Evolutionary conservation across 352 stramenopile species (phyloP).

Genomic region (Pythium folliculosum): DNA sequence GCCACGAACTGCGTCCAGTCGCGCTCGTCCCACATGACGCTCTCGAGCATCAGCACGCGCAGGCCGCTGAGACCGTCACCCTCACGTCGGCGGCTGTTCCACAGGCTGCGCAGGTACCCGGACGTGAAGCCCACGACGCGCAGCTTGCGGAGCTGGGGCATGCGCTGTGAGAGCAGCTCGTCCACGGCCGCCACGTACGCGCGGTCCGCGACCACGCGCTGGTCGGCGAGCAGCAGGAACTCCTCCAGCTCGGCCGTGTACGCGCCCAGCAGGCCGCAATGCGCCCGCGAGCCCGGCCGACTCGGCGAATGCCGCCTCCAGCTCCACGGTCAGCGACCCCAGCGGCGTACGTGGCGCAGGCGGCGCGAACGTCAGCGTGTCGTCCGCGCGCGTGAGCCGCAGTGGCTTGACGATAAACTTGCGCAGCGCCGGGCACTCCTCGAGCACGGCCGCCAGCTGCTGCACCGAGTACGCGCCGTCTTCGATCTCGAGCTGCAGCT

Average conservation of each 20-base stretch:
- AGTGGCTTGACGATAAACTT: neutral
- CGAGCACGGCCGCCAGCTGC: neutral
- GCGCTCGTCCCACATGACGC: neutral
- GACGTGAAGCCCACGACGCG: slow-evolving; percentile 1
- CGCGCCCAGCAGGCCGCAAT: neutral
- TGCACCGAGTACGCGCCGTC: neutral
- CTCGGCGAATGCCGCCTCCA: neutral
- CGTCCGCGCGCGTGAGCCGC: neutral
- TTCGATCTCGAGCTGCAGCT: slow-evolving; percentile 5
- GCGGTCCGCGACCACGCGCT: neutral
- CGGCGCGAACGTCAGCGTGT: neutral
- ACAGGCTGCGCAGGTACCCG: slow-evolving; percentile 6
- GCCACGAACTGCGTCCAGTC: neutral
- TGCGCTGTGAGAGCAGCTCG: neutral
- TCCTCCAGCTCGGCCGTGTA: neutral
- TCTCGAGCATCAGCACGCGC: neutral
- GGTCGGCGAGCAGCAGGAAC: neutral
- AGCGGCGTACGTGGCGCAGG: neutral
- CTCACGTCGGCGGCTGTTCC: neutral
- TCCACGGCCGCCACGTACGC: neutral
- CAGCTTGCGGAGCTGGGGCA: neutral
- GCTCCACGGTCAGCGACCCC: neutral
- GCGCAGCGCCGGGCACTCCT: neutral
- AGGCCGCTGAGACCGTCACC: neutral
- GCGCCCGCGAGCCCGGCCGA: neutral